Conservation (phyloP, 2,329 filamentous ascomycete species). For the Alternaria sp. region DNA sequence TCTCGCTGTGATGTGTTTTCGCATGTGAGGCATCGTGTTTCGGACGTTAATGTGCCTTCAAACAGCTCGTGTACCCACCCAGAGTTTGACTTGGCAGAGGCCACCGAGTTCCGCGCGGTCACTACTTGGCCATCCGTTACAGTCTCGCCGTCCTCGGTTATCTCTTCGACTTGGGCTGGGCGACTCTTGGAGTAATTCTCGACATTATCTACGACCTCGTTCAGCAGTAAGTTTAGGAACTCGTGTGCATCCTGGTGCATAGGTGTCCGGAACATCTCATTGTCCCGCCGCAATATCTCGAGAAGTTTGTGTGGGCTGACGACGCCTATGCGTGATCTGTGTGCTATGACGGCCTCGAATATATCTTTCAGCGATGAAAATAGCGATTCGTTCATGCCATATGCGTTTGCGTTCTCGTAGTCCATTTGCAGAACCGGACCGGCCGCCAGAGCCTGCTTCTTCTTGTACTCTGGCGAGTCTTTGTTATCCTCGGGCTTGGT, state of each 20-base stretch:
- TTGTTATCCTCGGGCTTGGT: slow-evolving; percentile 88
- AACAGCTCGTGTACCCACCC: slow-evolving; percentile 98
- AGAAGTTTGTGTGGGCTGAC: slow-evolving; percentile 91
- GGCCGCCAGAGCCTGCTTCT: slow-evolving; percentile 89
- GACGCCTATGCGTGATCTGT: slow-evolving; percentile 82
- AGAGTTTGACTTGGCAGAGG: slow-evolving; percentile 42
- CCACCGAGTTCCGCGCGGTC: slow-evolving; percentile 25
- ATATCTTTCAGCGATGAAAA: slow-evolving; percentile 97
- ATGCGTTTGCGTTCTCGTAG: slow-evolving; percentile 77
- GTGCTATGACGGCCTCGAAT: slow-evolving; percentile 86
- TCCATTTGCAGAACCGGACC: slow-evolving; percentile 87
- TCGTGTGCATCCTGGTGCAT: slow-evolving; percentile 99
- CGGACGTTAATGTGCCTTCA: slow-evolving; percentile 90
- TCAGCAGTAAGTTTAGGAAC: slow-evolving; percentile 92
- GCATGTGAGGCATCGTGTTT: slow-evolving; percentile 95
- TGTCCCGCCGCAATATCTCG: slow-evolving; percentile 90
- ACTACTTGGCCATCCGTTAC: slow-evolving; percentile 26
- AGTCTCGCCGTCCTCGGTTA: slow-evolving; percentile 27
- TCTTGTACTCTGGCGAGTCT: slow-evolving; percentile 96
- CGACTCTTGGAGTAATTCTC: slow-evolving; percentile 80
- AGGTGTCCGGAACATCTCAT: slow-evolving; percentile 95
- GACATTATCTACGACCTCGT: slow-evolving; percentile 92
- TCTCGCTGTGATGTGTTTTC: slow-evolving; percentile 95
- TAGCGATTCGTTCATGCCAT: slow-evolving; percentile 92
- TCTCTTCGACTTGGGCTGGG: slow-evolving; percentile 48